Conservation (phyloP, 768 basidiomycete genomes). For the Boletales sp. region DNA sequence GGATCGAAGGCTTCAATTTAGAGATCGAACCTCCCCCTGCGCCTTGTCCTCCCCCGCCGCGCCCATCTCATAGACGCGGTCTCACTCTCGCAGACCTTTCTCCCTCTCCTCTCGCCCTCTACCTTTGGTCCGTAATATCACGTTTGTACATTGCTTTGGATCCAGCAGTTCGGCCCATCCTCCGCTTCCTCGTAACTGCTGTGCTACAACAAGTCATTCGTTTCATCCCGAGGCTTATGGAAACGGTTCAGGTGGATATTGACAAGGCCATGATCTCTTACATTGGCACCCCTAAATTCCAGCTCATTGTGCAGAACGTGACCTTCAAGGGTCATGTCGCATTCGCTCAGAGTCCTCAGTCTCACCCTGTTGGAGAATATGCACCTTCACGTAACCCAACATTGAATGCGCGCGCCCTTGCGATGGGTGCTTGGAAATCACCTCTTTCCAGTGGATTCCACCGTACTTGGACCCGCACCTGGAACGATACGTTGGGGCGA, state of each 20-base stretch:
- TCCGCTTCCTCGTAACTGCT: slow-evolving; percentile 53
- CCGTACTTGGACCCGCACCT: slow-evolving; percentile 64
- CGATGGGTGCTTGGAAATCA: slow-evolving; percentile 61
- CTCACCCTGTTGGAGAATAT: slow-evolving; percentile 9
- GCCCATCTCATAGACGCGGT: slow-evolving; percentile 34
- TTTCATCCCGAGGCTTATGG: slow-evolving; percentile 64
- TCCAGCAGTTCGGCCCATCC: slow-evolving; percentile 57
- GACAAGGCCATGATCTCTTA: slow-evolving; percentile 52
- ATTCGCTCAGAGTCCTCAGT: slow-evolving; percentile 48
- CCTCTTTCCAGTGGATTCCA: slow-evolving; percentile 56
- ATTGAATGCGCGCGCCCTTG: slow-evolving; percentile 36
- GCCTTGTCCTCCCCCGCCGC: slow-evolving; percentile 16
- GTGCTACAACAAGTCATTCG: slow-evolving; percentile 57
- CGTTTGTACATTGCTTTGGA: slow-evolving; percentile 46
- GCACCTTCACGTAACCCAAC: slow-evolving; percentile 11
- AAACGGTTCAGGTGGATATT: slow-evolving; percentile 65
- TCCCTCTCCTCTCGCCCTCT: slow-evolving; percentile 34
- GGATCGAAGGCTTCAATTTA: slow-evolving; percentile 57
- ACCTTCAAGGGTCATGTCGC: slow-evolving; percentile 52
- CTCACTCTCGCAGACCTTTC: slow-evolving; percentile 41
- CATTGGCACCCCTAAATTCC: slow-evolving; percentile 47
- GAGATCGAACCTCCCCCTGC: slow-evolving; percentile 35
- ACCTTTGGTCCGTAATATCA: slow-evolving; percentile 31
- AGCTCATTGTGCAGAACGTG: slow-evolving; percentile 48
- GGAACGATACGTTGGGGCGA: slow-evolving; percentile 66